A percentile compares a stretch with the other conserved stretches of the same genome.
Evolutionary conservation across 2,329 filamentous ascomycete species (phyloP).

Genomic region (Diplodia mutila): DNA sequence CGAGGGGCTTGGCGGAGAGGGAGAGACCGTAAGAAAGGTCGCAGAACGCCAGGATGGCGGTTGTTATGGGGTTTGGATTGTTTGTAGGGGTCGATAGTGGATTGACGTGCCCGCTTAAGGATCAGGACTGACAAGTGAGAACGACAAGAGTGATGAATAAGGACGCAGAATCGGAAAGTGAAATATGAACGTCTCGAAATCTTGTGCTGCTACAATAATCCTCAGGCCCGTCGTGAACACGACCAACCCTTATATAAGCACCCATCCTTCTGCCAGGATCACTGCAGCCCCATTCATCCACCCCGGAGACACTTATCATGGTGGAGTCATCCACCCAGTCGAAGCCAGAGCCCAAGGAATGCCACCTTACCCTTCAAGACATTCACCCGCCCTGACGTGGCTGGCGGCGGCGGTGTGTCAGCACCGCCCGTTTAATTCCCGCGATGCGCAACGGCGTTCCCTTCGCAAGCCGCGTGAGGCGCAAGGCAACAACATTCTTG

Average conservation of each 20-base stretch:
- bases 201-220: neutral
- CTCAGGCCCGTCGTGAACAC: neutral
- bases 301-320: neutral
- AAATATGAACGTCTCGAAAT: too few species aligned
- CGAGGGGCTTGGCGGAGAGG: neutral
- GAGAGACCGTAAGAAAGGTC: constrained; percentile 7
- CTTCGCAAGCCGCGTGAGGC: neutral
- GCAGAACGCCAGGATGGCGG: neutral
- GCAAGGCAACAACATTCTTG: neutral
- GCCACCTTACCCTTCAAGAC: neutral
- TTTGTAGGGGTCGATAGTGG: neutral
- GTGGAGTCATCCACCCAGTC: neutral
- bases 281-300: too few species aligned
- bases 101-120: neutral
- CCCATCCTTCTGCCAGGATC: neutral
- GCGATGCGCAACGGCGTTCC: neutral
- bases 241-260: neutral
- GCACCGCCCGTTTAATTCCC: neutral
- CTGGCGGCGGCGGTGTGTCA: neutral
- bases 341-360: neutral
- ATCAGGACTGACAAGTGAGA: neutral
- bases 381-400: neutral
- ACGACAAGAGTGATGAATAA: neutral
- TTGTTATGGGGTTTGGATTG: too few species aligned
- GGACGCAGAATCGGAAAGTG: too few species aligned